Conservation (phyloP, 1,284 basidiomycete genomes). For the Rhizoctonia solani region DNA sequence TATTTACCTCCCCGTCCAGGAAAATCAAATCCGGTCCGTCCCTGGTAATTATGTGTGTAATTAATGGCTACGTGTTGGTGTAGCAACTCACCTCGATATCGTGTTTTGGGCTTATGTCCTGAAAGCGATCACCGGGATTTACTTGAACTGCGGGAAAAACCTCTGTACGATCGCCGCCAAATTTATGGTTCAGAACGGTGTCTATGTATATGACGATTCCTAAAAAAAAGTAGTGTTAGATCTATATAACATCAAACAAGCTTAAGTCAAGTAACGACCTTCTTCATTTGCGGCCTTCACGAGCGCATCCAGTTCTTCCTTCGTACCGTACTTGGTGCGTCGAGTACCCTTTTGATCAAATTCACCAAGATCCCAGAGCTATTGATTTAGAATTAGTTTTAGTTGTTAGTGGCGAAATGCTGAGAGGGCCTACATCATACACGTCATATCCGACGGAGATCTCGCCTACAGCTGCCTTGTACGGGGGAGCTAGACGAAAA, state of each 20-base stretch:
- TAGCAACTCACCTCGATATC: slow-evolving; percentile 49
- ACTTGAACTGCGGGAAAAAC: slow-evolving; percentile 55
- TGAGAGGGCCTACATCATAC: slow-evolving; percentile 51
- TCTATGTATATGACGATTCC: slow-evolving; percentile 46
- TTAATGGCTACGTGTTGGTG: too few relatives aligned
- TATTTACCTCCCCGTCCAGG: slow-evolving; percentile 56
- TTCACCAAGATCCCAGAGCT: slow-evolving; percentile 53
- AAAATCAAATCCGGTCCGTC: slow-evolving; percentile 55
- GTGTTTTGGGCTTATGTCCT: slow-evolving; percentile 48
- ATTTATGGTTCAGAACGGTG: slow-evolving; percentile 46
- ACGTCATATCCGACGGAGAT: slow-evolving; percentile 52
- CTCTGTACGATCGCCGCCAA: slow-evolving; percentile 58
- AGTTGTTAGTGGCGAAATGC: not conserved
- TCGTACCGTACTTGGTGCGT: slow-evolving; percentile 61
- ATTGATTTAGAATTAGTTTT: slow-evolving; percentile 15
- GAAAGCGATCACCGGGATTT: slow-evolving; percentile 48
- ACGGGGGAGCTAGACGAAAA: slow-evolving; percentile 44
- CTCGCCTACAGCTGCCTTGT: slow-evolving; percentile 46
- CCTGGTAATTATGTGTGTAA: slow-evolving; percentile 35
- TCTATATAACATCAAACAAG: slow-evolving; percentile 36
- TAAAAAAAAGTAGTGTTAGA: not conserved
- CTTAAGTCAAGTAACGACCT: slow-evolving; percentile 45
- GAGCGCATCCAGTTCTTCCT: slow-evolving; percentile 54
- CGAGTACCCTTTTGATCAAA: slow-evolving; percentile 57
- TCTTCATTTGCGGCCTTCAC: slow-evolving; percentile 49